Conservation (phyloP, 805 yeast species). For the Yamadazyma olivae region DNA sequence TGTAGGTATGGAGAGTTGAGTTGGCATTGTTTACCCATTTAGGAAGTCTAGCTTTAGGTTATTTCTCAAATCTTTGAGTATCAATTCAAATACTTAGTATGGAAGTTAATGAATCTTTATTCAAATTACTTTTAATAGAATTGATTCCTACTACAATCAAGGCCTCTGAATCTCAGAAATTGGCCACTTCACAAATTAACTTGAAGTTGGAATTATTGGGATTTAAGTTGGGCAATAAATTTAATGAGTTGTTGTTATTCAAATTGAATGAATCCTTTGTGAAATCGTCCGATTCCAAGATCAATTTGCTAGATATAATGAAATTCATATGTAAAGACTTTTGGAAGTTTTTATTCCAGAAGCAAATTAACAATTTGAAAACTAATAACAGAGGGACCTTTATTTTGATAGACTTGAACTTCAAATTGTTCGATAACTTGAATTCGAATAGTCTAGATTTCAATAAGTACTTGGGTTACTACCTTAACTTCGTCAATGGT, state of each 20-base stretch:
- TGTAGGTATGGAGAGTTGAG: too few relatives aligned
- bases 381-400: slow-evolving; percentile 89
- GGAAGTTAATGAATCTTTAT: slow-evolving; percentile 11
- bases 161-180: slow-evolving; percentile 5
- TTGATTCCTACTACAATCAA: slow-evolving; percentile 12
- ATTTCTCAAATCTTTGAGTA: too few relatives aligned
- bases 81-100: too few relatives aligned
- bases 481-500: slow-evolving; percentile 71
- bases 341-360: slow-evolving; percentile 77
- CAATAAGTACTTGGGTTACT: slow-evolving; percentile 49
- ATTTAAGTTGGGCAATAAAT: slow-evolving; percentile 59
- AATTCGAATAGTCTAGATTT: slow-evolving; percentile 48
- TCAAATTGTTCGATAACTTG: slow-evolving; percentile 54
- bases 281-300: slow-evolving; percentile 31
- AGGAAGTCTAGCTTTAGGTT: too few relatives aligned
- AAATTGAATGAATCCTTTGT: slow-evolving; percentile 23
- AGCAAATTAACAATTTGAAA: slow-evolving; percentile 87
- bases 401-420: slow-evolving; percentile 69
- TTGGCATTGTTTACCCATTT: too few relatives aligned
- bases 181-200: slow-evolving; percentile 8
- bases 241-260: slow-evolving; percentile 47
- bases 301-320: slow-evolving; percentile 76
- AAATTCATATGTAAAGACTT: slow-evolving; percentile 90
- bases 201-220: slow-evolving; percentile 61
- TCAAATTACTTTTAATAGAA: slow-evolving; percentile 12